Base-by-base conservation (phyloP, 345 rosid species). In the Hypericum androsaemum region DNA sequence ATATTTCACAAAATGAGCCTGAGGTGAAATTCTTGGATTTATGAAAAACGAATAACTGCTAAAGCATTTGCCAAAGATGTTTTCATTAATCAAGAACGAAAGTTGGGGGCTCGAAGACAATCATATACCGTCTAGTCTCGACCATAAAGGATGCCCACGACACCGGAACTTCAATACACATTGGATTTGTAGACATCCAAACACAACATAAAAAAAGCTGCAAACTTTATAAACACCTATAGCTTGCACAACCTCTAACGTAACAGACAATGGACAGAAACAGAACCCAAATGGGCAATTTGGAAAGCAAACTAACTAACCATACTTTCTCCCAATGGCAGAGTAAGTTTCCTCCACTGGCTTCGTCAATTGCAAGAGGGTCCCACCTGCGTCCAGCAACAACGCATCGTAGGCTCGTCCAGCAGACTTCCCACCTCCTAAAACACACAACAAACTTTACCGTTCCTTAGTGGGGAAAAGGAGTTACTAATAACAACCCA, bases 321-420 rank as follows among this genome's bases (percentile, higher is more conserved):
- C 94, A 47, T 83, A 83, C 78, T 81, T 86, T 36, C 59, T 68
- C 28, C 90, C 97, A 51, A 89, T 72, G 39, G 94, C 72, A 49
- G 88, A 79, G 52, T 89, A 86, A 36, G 80, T 80, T 59, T 89
- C 81, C 53, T 79, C 84, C 4, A 89, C 95, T 12, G 97, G 97
- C 15, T 62, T 67, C 8, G 83, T 39, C 64, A 89, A 58, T 49
- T 83, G 97, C 74, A 89, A 61, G 59, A 89, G 94, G 35, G 97
- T 89, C 36, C 95, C 95, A 39, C 94, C 95, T 12, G 95, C 50
- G 50, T 46, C 50, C 50, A 46, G 50, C 22, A 46, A 41, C 57
- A 89, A 64, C 16, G 78, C 95, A 67, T 82, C 95, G 64, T 82
- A 83, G 7, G 85, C 83, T 68, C 64, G 80, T 68, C 57, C 63